Base-by-base conservation (phyloP, 2,329 filamentous ascomycete species). In the Diaporthe ilicicola region DNA sequence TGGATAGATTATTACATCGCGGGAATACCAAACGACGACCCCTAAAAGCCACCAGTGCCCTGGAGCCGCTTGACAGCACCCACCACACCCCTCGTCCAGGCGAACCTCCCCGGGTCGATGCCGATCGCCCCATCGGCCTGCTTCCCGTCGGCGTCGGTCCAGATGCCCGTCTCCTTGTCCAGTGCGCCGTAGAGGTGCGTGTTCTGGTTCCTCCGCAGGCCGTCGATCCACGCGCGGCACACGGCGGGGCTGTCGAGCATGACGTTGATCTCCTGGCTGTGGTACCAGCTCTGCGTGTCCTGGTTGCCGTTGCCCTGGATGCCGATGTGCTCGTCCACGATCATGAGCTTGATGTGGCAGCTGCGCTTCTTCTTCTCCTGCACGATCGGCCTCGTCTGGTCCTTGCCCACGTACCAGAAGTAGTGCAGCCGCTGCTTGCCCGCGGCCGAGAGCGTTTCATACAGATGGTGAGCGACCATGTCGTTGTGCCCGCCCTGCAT, bases 261-360 rank as follows among this genome's bases (percentile, higher is more conserved):
- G 29, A 95, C 80, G 74, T 95, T 95, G 68, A 93, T 87, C 79
- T 95, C 93, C 78, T 94, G 92, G 68, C 87, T 91, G 77, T 95
- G 93, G 74, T 87, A 94, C 90, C 92, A 95, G 24, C 87, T 90
- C 79, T 95, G 93, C 1, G 93, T 94, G 75, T 95, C 93, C 78
- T 94, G 91, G 76, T 95, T 95, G 0, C 92, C 93, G 74, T 89
- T 93, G 4, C 93, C 93, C 79, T 92, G 88, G 44, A 95, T 90
- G 2, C 88, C 92, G 44, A 95, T 86, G 27, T 82, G 82, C 53
- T 87, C 88, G 78, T 95, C 93, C 1, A 89, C 90, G 51, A 95
- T 91, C 83, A 95, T 87, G 3, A 95, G 83, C 78, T 95, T 95
- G 78, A 94, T 87, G 79, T 95, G 93, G 77, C 93, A 94, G 69